Conservation (phyloP, 306 rosid species). For the Biancaea sappan region DNA sequence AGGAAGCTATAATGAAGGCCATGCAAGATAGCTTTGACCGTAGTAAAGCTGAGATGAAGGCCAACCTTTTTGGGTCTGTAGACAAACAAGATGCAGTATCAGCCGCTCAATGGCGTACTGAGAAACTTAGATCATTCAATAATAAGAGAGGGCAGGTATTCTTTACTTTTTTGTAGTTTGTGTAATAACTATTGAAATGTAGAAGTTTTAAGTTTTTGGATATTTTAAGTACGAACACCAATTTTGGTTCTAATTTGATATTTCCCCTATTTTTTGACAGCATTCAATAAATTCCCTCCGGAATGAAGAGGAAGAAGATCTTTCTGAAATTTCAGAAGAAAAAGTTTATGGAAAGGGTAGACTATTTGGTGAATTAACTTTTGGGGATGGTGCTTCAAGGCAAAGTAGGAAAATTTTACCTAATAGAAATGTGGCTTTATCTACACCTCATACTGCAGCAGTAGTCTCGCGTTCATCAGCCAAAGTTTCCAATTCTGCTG, state of each 20-base stretch:
- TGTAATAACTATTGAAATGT: conserved; percentile 13
- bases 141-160: conserved; percentile 63
- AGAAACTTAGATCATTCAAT: conserved; percentile 61
- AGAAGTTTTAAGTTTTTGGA: not conserved
- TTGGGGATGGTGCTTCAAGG: conserved; percentile 52
- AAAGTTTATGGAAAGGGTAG: conserved; percentile 46
- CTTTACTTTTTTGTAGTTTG: conserved; percentile 6
- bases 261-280: conserved; percentile 36
- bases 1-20: conserved; percentile 74
- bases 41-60: conserved; percentile 64
- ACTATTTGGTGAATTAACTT: conserved; percentile 34
- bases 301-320: conserved; percentile 56
- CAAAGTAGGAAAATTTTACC: conserved; percentile 51
- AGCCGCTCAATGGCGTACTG: conserved; percentile 49
- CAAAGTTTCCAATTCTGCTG: conserved; percentile 55
- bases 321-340: conserved; percentile 46
- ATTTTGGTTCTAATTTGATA: conserved; percentile 2
- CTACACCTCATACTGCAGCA: conserved; percentile 44
- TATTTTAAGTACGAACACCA: conserved; percentile 6
- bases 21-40: conserved; percentile 68
- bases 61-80: conserved; percentile 53
- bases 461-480: conserved; percentile 47
- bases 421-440: conserved; percentile 42
- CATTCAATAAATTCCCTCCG: conserved; percentile 49
- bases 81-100: conserved; percentile 54